Conservation (phyloP, 805 yeast species). For the Metschnikowia proteae region DNA sequence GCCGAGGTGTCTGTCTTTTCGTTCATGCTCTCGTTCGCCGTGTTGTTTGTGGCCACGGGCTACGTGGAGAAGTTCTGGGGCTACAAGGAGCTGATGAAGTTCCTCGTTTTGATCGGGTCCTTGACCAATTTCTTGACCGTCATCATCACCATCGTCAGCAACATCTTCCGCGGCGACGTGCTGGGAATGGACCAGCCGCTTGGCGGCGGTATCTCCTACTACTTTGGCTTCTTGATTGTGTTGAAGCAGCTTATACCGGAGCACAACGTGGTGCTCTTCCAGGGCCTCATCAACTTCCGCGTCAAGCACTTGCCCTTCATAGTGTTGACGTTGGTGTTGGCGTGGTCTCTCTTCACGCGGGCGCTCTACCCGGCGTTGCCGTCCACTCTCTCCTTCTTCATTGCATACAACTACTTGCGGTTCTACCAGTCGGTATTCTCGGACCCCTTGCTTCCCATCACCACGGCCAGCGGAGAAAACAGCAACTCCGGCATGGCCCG, state of each 20-base stretch:
- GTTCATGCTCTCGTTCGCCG: constrained; percentile 36
- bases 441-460: constrained; percentile 53
- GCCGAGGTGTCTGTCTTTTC: constrained; percentile 52
- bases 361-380: constrained; percentile 54
- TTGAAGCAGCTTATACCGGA: constrained; percentile 58
- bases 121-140: constrained; percentile 54
- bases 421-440: constrained; percentile 61
- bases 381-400: constrained; percentile 53
- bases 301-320: constrained; percentile 62
- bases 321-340: constrained; percentile 27
- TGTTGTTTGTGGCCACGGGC: constrained; percentile 39
- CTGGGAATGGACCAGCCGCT: constrained; percentile 42
- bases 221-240: constrained; percentile 54
- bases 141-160: constrained; percentile 36
- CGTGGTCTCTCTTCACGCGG: constrained; percentile 33
- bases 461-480: constrained; percentile 29
- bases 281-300: constrained; percentile 45
- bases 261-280: constrained; percentile 48
- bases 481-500: constrained; percentile 29
- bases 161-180: constrained; percentile 33
- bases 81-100: constrained; percentile 44
- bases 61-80: constrained; percentile 55
- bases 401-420: constrained; percentile 74
- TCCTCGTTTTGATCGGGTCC: constrained; percentile 51
- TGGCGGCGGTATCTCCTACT: constrained; percentile 50